Base-by-base conservation (phyloP, 169 alveolate species). In the Plasmodium vivax region DNA sequence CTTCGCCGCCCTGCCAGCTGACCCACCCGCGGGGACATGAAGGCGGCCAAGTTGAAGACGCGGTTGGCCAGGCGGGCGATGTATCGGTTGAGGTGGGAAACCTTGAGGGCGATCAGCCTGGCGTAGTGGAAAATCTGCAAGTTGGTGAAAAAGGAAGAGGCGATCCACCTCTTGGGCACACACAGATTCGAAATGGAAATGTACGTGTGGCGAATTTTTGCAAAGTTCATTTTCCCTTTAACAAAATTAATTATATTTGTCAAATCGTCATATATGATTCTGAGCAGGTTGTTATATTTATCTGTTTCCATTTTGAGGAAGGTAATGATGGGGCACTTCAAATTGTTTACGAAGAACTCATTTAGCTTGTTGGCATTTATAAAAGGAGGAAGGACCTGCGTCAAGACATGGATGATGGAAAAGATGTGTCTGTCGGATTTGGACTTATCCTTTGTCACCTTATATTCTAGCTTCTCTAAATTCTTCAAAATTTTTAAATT, bases 241-340 rank as follows among this genome's bases (percentile, higher is more conserved):
- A 75, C 38, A 80, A 80, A 90, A 27, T 90, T 58, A 30, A 90
- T 90, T 8, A 90, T 80, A n/a, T 74, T 90, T 30, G 94, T 90
- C 30, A 90, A 81, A 45, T 90, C 94, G 14, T 90, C 82, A 74
- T 80, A 90, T 56, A 90, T 90, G 34, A 62, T 80, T 72, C 91
- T 90, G 19, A 90, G 54, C 36, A 90, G 68, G 30, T 74, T 58
- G 27, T 90, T 90, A 79, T 90, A 90, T 90, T 90, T 90, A 47
- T 90, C 94, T 12, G 84, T 85, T 90, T 90, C 94, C 43, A 90
- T 90, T 58, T 90, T 90, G 32, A 90, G 73, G 51, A 79, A 90
- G 43, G 94, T 90, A 36, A 80, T 73, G 34, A 90, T 90, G 43
- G 90, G 56, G 82, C 94, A 90, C 14, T 80, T 90, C 62, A 90